Evolutionary conservation across 345 rosid species (phyloP), one percentile per base, ranked within the genome.

Genomic region (Populus euphratica): DNA sequence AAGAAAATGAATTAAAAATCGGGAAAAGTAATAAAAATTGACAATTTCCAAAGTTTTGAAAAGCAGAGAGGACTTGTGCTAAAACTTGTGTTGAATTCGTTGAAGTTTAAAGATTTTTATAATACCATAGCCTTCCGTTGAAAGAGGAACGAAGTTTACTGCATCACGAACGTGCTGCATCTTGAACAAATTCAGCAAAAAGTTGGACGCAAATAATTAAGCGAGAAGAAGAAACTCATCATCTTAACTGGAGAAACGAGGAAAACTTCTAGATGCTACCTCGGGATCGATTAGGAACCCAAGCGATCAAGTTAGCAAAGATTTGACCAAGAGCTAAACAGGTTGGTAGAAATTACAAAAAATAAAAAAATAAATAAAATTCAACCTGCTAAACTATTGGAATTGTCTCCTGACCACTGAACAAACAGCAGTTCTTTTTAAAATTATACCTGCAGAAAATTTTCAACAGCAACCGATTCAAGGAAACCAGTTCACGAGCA

Each of bases 321-420:
- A 66, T 39, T 66, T 31, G 9, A 54, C 65, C 52, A 63, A 62
- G 21, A 5, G 50, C 38, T 38, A 27, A 6, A 63, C 17, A 72
- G 14, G 31, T 41, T 18, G 18, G 20, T 73, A 50, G 36, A 52
- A 66, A 35, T 35, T 59, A 23, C 77, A 44, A 3, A 21, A 50
- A 56, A 31, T 2, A 31, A 38, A 2, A 21, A 50, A 56, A 31
- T 31, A 31, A 31, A 31, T 2, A 73, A 49, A 29, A 67, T 14
- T 14, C 73, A 73, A 92, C 98, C 97, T 83, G 99, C 99, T 83
- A 95, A 90, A 83, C 99, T 95, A 85, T 92, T 95, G 68, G 99
- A 98, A 73, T 95, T 93, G 86, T 95, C 99, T 86, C 98, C 99
- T 43, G 99, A 92, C 94, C 99, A 95, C 83, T 93, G 98, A 82